phyloP scores from a whole-genome alignment of 164 flowering plant genomes.

The Piper betle region DNA sequence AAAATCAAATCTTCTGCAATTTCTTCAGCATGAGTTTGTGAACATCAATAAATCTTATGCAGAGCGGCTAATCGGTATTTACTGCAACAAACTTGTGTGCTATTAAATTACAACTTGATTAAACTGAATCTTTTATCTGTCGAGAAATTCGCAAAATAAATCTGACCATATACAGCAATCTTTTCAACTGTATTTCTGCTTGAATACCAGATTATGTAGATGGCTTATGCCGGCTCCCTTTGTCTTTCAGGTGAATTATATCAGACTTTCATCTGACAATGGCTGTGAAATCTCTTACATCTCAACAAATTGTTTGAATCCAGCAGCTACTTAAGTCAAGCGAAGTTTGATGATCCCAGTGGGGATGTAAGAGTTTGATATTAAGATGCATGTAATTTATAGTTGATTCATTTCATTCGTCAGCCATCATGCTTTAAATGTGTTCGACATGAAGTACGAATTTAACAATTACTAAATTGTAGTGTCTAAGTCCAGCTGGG shows the following conservation, averaged over 20 bases:
- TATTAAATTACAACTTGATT: background rate
- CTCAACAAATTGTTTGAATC: conserved; percentile 92
- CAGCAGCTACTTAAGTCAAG: conserved; percentile 98
- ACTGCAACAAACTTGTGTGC: background rate
- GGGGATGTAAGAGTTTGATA: conserved; percentile 55
- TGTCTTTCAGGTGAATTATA: conserved; percentile 84
- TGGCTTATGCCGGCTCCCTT: background rate
- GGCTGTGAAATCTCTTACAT: conserved; percentile 74
- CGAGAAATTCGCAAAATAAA: background rate
- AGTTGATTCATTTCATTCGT: too few relatives aligned
- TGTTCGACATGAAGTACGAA: too few relatives aligned
- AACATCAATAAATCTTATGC: conserved; percentile 79
- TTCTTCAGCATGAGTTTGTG: conserved; percentile 97
- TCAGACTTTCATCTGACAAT: conserved; percentile 76
- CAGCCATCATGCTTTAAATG: too few relatives aligned
- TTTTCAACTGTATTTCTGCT: background rate
- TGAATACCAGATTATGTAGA: background rate
- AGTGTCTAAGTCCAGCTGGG: conserved; percentile 99
- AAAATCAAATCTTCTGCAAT: conserved; percentile 74
- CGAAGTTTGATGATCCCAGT: conserved; percentile 97
- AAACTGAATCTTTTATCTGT: background rate
- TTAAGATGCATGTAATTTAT: too few relatives aligned
- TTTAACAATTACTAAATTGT: conserved; percentile 9
- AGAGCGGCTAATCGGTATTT: conserved; percentile 73
- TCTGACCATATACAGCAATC: background rate